Evolutionary conservation across 1,284 basidiomycete genomes (phyloP), one percentile per base, ranked within the genome.

Genomic region (Cryptococcus neoformans): DNA sequence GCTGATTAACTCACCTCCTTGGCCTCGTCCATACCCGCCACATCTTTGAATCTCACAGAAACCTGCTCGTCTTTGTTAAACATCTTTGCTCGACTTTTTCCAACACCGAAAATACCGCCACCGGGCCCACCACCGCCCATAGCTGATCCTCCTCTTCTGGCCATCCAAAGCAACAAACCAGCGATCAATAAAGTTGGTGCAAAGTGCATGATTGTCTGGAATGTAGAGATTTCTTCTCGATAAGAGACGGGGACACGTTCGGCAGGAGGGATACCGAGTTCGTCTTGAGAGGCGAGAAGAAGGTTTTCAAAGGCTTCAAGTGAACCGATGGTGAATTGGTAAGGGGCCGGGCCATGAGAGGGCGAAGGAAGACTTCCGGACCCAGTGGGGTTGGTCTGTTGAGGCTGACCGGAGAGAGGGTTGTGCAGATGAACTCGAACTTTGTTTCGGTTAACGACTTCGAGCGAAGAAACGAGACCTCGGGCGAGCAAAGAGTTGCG

Each of bases 21-120:
- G 54, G 94, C 95, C 79, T 99, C 95, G 80, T 99, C 95, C 94
- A 98, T 98, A 47, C 95, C 95, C 35, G 95, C 95, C 28, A 99
- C 92, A 74, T 99, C 92, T 78, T 86, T 87, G 81, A 99, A 99
- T 73, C 90, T 91, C 67, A 90, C 87, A 73, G 87, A 89, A 70
- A 99, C 88, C 58, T 95, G 90, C 44, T 89, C 92, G 72, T 99
- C 95, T 80, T 96, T 91, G 82, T 98, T 98, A 81, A 97, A 99
- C 77, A 97, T 83, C 79, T 88, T 93, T 21, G 96, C 95, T 62
- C 84, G 86, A 72, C 90, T 93, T 52, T 98, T 98, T 61, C 96
- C 96, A 55, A 99, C 95, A 73, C 85, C 93, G 80, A 99, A 99
- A 59, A 99, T 94, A 42, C 95, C 94, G 37, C 93, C 91, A 8